Percentiles rank a stretch among this genome's conserved stretches.
These are phyloP conservation scores for Aspergillus funiculosus DNA, from an alignment of 495 filamentous ascomycete genomes.

Conservation along the genomic window DNA sequence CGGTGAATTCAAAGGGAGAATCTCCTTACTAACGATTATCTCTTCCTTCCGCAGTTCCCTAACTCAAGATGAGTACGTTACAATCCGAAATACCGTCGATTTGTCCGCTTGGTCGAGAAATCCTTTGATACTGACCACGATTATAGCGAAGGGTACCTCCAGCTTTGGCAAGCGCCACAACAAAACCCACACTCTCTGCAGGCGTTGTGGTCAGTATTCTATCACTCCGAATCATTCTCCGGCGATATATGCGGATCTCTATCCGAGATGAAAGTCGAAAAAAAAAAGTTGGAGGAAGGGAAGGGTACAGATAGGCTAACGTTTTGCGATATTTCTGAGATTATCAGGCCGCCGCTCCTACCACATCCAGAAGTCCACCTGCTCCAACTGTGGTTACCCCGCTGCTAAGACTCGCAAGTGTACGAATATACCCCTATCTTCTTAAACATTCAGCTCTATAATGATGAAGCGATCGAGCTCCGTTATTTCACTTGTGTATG, in stretches of 20 bases:
- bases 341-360: constrained; percentile 80
- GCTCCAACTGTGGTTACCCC: constrained; percentile 95
- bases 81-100: constrained; percentile 25
- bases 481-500: constrained; percentile 6
- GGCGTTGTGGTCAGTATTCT: constrained; percentile 88
- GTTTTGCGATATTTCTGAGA: constrained; percentile 25
- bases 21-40: constrained; percentile 17
- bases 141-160: constrained; percentile 84
- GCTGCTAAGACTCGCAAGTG: constrained; percentile 95
- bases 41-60: constrained; percentile 37
- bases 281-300: constrained; percentile 4
- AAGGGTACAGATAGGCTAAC: constrained; percentile 28
- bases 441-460: not conserved
- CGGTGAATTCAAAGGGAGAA: not conserved
- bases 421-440: constrained; percentile 55
- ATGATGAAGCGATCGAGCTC: constrained; percentile 10
- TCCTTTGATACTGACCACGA: constrained; percentile 41
- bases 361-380: constrained; percentile 99
- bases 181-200: constrained; percentile 98
- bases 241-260: constrained; percentile 13
- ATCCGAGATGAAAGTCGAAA: constrained; percentile 4
- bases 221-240: constrained; percentile 17
- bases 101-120: constrained; percentile 23
- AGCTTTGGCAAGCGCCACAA: constrained; percentile 98
- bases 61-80: constrained; percentile 63